Base-by-base conservation (phyloP, 129 eudicot genomes). In the Scalesia atractyloides region DNA sequence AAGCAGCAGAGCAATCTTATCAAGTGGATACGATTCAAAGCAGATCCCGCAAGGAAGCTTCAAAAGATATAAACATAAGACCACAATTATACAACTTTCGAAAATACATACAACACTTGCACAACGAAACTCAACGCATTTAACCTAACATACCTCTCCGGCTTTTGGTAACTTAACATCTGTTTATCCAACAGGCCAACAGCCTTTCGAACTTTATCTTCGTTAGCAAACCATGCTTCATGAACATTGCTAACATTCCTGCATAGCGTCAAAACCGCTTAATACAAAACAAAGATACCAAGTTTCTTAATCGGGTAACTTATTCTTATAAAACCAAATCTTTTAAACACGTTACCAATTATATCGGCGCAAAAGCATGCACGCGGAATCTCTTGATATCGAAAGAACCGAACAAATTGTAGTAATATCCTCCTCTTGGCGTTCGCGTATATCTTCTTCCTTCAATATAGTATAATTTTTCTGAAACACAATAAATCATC, bases 201-300 rank as follows among this genome's bases (percentile, higher is more conserved):
- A 47, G 91, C 86, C 76, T 83, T 84, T 14, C 97, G 87, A 30
- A 95, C 99, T 63, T 76, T 62, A 56, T 90, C 97, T 78, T 95
- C 99, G 76, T 95, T 85, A 65, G 96, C 88, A 86, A 95, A 95
- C 99, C 99, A 95, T 52, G 80, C 96, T 73, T 95, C 99, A 13
- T 88, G 91, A 73, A 95, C 97, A 64, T 80, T 79, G 68, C 76
- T 84, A 51, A 95, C 93, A 80, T 77, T 88, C 98, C 99, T 94
- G 67, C 59, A 80, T 5, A 17, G 6, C 41, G 12, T 43, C 56
- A 26, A 62, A 44, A 16, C 64, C 17, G 19, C 62, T 62, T 47
- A 36, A 69, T 57, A 20, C 20, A 57, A 26, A 24, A 17, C 18
- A 26, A 57, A 54, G 12, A 4, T 19, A 43, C 41, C 56, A 41